A percentile compares a stretch with the other conserved stretches of the same genome.
Evolutionary conservation across 2,329 filamentous ascomycete species (phyloP).

Genomic region (Clonostachys rosea): DNA sequence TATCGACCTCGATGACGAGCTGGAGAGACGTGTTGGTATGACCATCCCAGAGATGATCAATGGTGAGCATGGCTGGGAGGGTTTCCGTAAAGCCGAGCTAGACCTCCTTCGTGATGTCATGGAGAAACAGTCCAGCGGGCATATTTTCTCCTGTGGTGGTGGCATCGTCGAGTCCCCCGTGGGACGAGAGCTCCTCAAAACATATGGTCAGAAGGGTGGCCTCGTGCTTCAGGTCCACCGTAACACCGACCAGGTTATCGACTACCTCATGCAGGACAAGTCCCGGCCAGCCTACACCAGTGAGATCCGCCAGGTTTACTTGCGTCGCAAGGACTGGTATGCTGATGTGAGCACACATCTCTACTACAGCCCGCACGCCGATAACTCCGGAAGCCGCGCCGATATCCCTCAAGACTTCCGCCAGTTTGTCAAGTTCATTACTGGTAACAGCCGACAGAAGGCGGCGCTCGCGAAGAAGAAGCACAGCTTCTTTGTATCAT

Average conservation of each 20-base stretch:
- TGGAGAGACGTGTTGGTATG: slow-evolving; percentile 69
- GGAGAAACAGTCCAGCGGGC: slow-evolving; percentile 66
- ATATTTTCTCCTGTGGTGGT: slow-evolving; percentile 91
- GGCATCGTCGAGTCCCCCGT: slow-evolving; percentile 85
- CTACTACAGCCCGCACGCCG: slow-evolving; percentile 74
- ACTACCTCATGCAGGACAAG: slow-evolving; percentile 85
- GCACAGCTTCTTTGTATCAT: slow-evolving; percentile 86
- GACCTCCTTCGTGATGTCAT: slow-evolving; percentile 69
- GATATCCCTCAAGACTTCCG: slow-evolving; percentile 25
- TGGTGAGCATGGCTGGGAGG: slow-evolving; percentile 71
- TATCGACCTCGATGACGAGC: slow-evolving; percentile 81
- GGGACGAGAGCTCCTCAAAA: slow-evolving; percentile 69
- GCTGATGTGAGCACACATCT: slow-evolving; percentile 90
- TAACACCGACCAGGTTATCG: slow-evolving; percentile 81
- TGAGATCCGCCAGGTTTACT: slow-evolving; percentile 87
- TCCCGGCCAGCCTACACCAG: slow-evolving; percentile 88
- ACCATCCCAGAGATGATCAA: slow-evolving; percentile 85
- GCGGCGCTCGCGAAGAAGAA: slow-evolving; percentile 42
- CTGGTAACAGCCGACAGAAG: slow-evolving; percentile 40
- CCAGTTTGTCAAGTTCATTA: slow-evolving; percentile 31
- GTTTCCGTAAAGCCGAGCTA: slow-evolving; percentile 77
- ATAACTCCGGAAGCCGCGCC: slow-evolving; percentile 4
- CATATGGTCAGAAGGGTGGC: slow-evolving; percentile 72
- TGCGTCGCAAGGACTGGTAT: slow-evolving; percentile 85
- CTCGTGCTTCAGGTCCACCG: slow-evolving; percentile 84